Evolutionary conservation across 257 asterid genomes (phyloP).

Genomic region (Penstemon barbatus): DNA sequence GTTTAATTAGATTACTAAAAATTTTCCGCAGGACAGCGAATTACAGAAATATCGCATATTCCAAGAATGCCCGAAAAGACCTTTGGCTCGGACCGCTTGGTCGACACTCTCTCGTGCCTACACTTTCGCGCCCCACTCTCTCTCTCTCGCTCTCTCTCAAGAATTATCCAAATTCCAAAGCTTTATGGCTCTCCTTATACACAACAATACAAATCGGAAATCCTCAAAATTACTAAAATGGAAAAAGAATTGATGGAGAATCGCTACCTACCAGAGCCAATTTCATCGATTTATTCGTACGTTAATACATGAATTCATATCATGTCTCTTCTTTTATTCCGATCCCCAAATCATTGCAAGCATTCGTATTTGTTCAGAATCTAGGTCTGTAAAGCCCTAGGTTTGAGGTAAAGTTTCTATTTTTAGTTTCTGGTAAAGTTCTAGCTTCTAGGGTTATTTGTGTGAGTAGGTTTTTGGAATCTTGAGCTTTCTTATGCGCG

Average conservation of each 20-base stretch:
- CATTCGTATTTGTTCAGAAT: slow-evolving; percentile 1
- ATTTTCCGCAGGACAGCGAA: too few relatives aligned
- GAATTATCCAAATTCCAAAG: slow-evolving; percentile 35
- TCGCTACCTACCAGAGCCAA: slow-evolving; percentile 1
- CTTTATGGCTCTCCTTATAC: slow-evolving; percentile 13
- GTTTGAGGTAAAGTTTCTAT: slow-evolving; percentile 25
- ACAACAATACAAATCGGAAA: slow-evolving; percentile 24
- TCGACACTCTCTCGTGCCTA: background rate
- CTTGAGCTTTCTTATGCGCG: slow-evolving; percentile 29
- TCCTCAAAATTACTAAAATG: slow-evolving; percentile 25
- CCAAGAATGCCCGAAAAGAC: slow-evolving; percentile 28
- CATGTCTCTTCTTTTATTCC: slow-evolving; percentile 16
- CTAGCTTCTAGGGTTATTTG: slow-evolving; percentile 22
- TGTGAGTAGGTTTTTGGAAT: slow-evolving; percentile 11
- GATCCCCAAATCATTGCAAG: slow-evolving; percentile 13
- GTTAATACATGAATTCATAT: background rate
- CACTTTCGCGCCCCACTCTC: slow-evolving; percentile 20
- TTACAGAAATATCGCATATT: background rate
- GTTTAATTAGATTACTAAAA: too few relatives aligned
- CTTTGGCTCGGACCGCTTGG: slow-evolving; percentile 13
- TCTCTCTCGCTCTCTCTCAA: slow-evolving; percentile 32
- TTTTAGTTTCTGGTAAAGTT: slow-evolving; percentile 21
- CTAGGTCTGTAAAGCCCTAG: slow-evolving; percentile 25
- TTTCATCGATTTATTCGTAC: slow-evolving; percentile 9
- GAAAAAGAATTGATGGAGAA: slow-evolving; percentile 18